Conservation (phyloP, 257 asterid species). For the Plantago elongata region DNA sequence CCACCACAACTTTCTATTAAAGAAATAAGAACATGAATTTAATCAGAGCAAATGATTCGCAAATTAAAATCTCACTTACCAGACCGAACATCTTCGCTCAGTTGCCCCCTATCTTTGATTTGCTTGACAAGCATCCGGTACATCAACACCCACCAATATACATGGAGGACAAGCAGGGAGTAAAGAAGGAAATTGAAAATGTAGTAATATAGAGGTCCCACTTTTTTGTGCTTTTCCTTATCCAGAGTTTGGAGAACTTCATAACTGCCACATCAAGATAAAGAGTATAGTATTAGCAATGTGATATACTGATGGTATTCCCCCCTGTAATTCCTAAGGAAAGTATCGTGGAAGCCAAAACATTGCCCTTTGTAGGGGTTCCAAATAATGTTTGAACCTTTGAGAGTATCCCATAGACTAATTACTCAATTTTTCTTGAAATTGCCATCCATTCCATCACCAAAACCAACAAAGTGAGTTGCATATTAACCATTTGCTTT, state of each 20-base stretch:
- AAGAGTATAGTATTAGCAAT: no score
- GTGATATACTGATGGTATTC: background rate
- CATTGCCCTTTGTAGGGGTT: background rate
- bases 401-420: background rate
- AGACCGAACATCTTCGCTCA: constrained; percentile 90
- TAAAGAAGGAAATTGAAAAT: constrained; percentile 77
- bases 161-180: constrained; percentile 77
- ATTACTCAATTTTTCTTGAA: background rate
- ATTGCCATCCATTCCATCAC: background rate
- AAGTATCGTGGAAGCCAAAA: no score
- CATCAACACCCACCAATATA: constrained; percentile 89
- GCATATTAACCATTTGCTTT: no score
- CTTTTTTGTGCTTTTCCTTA: constrained; percentile 49
- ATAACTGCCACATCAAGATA: constrained; percentile 42
- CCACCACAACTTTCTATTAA: background rate
- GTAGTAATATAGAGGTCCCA: constrained; percentile 76
- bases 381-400: background rate
- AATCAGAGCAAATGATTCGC: background rate
- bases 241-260: constrained; percentile 50
- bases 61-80: constrained; percentile 43
- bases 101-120: constrained; percentile 74
- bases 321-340: background rate
- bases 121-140: constrained; percentile 82
- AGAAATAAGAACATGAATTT: background rate
- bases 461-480: no score